Evolutionary conservation across 2,329 filamentous ascomycete genomes (phyloP).

Genomic region (Clonostachys rosea): DNA sequence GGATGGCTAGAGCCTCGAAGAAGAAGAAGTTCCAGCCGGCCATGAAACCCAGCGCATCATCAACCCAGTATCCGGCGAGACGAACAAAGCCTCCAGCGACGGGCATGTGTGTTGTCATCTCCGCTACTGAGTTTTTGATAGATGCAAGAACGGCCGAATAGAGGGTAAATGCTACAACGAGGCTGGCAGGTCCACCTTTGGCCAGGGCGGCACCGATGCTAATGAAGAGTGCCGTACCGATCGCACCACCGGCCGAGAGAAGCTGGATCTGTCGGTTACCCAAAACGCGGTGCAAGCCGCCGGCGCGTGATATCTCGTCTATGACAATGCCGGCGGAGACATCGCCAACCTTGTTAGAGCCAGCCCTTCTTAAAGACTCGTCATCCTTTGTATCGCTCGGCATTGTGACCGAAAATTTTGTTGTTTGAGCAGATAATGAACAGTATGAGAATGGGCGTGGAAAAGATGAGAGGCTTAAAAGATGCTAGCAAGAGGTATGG

Average conservation of each 20-base stretch:
- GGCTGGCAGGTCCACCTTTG: constrained; percentile 22
- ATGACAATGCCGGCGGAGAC: too few relatives aligned
- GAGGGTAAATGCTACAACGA: constrained; percentile 21
- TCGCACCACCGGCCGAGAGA: constrained; percentile 47
- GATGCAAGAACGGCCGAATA: constrained; percentile 13
- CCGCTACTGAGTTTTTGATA: constrained; percentile 23
- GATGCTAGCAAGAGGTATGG: too few relatives aligned
- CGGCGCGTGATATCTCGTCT: too few relatives aligned
- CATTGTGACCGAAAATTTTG: too few relatives aligned
- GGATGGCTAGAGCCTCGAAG: constrained; percentile 36
- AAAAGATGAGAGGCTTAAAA: too few relatives aligned
- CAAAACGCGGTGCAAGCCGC: background rate
- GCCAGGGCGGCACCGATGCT: constrained; percentile 22
- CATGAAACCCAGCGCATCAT: constrained; percentile 39
- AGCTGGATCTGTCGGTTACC: constrained; percentile 33
- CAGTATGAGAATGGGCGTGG: too few relatives aligned
- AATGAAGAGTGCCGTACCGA: constrained; percentile 31
- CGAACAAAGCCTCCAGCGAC: constrained; percentile 40
- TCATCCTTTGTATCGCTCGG: too few relatives aligned
- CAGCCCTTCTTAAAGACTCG: too few relatives aligned
- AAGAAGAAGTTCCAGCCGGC: constrained; percentile 46
- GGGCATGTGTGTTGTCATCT: constrained; percentile 44
- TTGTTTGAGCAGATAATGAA: too few relatives aligned
- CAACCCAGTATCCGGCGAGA: constrained; percentile 39
- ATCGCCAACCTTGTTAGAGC: too few relatives aligned